Evolutionary conservation across 2,329 filamentous ascomycete genomes (phyloP).

Genomic region (Chaetomium globosum): DNA sequence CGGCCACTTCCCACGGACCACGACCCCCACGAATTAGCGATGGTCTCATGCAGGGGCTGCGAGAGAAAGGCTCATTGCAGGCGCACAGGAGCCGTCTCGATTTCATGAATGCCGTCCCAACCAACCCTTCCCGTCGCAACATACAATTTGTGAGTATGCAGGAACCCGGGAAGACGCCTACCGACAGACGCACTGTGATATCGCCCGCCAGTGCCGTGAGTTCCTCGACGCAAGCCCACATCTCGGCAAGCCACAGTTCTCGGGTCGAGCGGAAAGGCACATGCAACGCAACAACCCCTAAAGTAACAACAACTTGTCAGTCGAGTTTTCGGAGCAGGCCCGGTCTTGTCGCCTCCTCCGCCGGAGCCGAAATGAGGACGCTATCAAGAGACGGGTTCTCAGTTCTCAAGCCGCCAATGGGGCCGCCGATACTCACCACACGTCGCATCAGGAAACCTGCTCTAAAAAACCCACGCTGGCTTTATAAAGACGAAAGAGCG

Average conservation of each 20-base stretch:
- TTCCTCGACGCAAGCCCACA: neutral
- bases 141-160: neutral
- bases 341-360: neutral
- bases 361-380: conserved; percentile 22
- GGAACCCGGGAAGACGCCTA: conserved; percentile 2
- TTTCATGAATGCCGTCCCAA: neutral
- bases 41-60: conserved; percentile 19
- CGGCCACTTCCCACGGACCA: neutral
- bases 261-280: neutral
- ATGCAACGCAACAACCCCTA: neutral
- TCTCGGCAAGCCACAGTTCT: conserved; percentile 6
- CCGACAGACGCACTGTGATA: neutral
- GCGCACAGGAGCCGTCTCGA: neutral
- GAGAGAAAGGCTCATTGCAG: conserved; percentile 1
- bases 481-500: conserved; percentile 20
- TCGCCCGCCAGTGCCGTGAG: neutral
- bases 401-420: conserved; percentile 21
- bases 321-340: neutral
- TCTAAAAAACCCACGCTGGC: neutral
- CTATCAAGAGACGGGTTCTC: neutral
- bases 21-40: conserved; percentile 9
- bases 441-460: conserved; percentile 6
- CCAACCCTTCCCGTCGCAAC: neutral
- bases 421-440: conserved; percentile 14
- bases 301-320: neutral